Conservation (phyloP, 2,329 filamentous ascomycete species). For the Seiridium unicorne region DNA sequence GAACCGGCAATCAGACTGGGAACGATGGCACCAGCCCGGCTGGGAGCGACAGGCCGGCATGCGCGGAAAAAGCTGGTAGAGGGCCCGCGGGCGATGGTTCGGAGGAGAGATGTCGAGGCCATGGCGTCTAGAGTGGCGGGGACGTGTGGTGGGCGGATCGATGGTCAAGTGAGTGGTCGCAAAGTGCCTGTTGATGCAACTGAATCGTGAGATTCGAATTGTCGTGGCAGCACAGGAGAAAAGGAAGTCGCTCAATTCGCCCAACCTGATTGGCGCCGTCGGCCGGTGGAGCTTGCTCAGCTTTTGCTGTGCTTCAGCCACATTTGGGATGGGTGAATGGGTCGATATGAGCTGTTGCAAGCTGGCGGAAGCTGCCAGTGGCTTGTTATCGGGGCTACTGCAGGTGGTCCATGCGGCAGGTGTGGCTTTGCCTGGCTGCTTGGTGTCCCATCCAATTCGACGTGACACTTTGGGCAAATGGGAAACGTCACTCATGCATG, state of each 20-base stretch:
- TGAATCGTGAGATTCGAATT: conserved; percentile 6
- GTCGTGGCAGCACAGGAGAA: conserved; percentile 6
- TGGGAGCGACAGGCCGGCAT: conserved; percentile 57
- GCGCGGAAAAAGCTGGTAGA: conserved; percentile 62
- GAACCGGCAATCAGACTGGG: conserved; percentile 51
- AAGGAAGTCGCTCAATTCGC: conserved; percentile 9
- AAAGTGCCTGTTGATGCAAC: not conserved
- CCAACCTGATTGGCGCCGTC: conserved; percentile 1
- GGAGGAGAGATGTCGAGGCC: conserved; percentile 68
- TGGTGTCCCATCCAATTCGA: too few relatives aligned
- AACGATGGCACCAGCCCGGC: conserved; percentile 49
- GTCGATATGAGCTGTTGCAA: too few relatives aligned
- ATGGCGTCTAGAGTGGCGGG: conserved; percentile 39
- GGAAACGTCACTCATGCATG: too few relatives aligned
- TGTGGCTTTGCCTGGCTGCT: too few relatives aligned
- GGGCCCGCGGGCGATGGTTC: conserved; percentile 67
- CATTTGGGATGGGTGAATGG: not conserved
- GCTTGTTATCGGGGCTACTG: too few relatives aligned
- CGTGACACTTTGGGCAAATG: too few relatives aligned
- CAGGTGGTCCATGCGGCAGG: too few relatives aligned
- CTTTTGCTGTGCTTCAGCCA: conserved; percentile 4
- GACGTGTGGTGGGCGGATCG: not conserved
- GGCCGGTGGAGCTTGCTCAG: not conserved
- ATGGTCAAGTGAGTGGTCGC: not conserved
- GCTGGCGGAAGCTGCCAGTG: too few relatives aligned